Conservation (phyloP, 352 stramenopile genomes). For the Hyphochytrium catenoides region DNA sequence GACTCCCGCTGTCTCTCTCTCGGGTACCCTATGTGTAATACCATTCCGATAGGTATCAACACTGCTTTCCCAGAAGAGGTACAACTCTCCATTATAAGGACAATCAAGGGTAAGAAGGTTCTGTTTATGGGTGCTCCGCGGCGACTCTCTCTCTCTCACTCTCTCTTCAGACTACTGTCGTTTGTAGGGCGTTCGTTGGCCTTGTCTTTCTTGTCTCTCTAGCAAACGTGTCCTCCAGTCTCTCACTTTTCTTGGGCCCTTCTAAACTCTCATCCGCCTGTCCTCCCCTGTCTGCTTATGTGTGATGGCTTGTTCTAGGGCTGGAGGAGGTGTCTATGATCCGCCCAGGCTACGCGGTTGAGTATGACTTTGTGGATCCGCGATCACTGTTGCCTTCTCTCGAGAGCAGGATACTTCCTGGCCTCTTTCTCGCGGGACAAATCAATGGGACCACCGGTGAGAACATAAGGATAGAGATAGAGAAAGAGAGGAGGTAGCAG, state of each 20-base stretch:
- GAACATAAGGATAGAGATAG: no score
- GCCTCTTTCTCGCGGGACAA: slow-evolving; percentile 88
- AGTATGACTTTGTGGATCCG: slow-evolving; percentile 96
- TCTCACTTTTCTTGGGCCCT: no score
- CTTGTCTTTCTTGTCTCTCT: no score
- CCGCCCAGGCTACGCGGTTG: slow-evolving; percentile 92
- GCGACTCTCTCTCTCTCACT: no score
- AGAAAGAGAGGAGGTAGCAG: no score
- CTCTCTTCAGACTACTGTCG: no score
- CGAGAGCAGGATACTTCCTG: slow-evolving; percentile 74
- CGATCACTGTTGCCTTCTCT: slow-evolving; percentile 73
- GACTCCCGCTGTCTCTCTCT: neutral
- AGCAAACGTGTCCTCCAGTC: no score
- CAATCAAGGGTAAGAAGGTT: no score
- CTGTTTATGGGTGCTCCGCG: no score
- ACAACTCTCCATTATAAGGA: slow-evolving; percentile 80
- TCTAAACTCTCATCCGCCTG: no score
- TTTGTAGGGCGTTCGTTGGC: no score
- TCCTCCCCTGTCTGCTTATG: no score
- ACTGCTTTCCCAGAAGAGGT: slow-evolving; percentile 72
- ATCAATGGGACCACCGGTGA: slow-evolving; percentile 91
- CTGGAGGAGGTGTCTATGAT: slow-evolving; percentile 86
- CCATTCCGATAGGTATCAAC: slow-evolving; percentile 11
- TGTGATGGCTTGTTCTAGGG: slow-evolving; percentile 37
- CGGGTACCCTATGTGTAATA: neutral